Percentiles rank a stretch among this genome's conserved stretches.
Evolutionary conservation across 495 filamentous ascomycete genomes (phyloP).

Genomic region (Penicillium steckii): DNA sequence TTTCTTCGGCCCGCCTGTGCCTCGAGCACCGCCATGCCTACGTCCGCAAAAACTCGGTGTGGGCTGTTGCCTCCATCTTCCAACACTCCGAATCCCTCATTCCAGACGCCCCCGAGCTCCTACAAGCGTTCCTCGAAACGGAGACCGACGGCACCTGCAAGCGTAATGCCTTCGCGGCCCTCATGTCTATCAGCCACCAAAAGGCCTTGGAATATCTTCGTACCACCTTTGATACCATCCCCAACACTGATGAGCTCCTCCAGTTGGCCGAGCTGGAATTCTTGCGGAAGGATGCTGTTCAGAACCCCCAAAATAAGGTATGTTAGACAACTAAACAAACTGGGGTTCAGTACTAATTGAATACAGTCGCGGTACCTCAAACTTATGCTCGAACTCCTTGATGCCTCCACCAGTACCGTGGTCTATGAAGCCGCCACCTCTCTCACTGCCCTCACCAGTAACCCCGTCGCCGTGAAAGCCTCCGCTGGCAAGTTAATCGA

Average conservation of each 20-base stretch:
- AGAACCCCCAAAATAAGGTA: conserved; percentile 92
- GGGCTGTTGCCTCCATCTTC: conserved; percentile 90
- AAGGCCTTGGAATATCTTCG: conserved; percentile 88
- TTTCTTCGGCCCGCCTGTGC: conserved; percentile 87
- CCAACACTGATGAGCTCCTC: conserved; percentile 89
- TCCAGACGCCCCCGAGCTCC: conserved; percentile 91
- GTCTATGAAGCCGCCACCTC: conserved; percentile 98
- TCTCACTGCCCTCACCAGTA: conserved; percentile 90
- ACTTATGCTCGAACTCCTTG: conserved; percentile 94
- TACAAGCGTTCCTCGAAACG: conserved; percentile 83
- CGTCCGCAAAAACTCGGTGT: conserved; percentile 96
- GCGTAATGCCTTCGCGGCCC: conserved; percentile 92
- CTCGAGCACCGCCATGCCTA: conserved; percentile 96
- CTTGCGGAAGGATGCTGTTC: conserved; percentile 94
- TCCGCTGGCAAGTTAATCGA: conserved; percentile 96
- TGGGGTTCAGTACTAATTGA: conserved; percentile 21
- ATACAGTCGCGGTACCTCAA: conserved; percentile 80
- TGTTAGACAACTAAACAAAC: conserved; percentile 4
- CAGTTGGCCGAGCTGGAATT: conserved; percentile 95
- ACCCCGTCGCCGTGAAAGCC: conserved; percentile 96
- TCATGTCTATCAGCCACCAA: conserved; percentile 88
- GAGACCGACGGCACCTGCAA: conserved; percentile 97
- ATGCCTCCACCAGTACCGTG: conserved; percentile 89
- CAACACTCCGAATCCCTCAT: conserved; percentile 89
- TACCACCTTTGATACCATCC: conserved; percentile 89